phyloP scores from a whole-genome alignment of 352 stramenopile species.

The Phytophthora parvispora region DNA sequence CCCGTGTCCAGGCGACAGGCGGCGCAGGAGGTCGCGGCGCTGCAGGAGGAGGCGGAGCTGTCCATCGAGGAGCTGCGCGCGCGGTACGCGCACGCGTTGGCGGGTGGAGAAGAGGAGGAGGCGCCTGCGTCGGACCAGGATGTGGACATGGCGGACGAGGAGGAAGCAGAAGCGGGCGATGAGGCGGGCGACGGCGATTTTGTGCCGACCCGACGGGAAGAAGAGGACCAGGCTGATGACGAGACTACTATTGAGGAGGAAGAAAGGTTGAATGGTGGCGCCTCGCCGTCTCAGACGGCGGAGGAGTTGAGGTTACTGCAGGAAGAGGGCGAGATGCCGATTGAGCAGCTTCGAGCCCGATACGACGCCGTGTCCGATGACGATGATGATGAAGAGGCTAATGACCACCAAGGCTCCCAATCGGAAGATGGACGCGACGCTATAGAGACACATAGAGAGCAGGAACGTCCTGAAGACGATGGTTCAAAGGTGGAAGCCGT shows the following conservation, averaged over 20 bases:
- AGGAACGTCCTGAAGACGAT: slow-evolving; percentile 1
- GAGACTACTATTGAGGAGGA: slow-evolving; percentile 94
- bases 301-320: slow-evolving; percentile 93
- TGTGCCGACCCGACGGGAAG: slow-evolving; percentile 21
- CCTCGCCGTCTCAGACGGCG: slow-evolving; percentile 50
- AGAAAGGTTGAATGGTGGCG: slow-evolving; percentile 55
- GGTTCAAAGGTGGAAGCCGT: slow-evolving; percentile 5
- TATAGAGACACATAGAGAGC: slow-evolving; percentile 6
- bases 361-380: slow-evolving; percentile 42
- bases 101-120: slow-evolving; percentile 8
- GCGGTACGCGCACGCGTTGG: slow-evolving; percentile 48
- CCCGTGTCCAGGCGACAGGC: slow-evolving; percentile 40
- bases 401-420: background rate
- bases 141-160: slow-evolving; percentile 10
- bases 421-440: slow-evolving; percentile 7
- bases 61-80: slow-evolving; percentile 89
- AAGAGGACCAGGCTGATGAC: slow-evolving; percentile 77
- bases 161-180: slow-evolving; percentile 16
- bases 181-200: slow-evolving; percentile 35
- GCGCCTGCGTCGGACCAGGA: background rate
- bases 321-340: slow-evolving; percentile 93
- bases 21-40: slow-evolving; percentile 83
- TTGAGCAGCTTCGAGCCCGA: slow-evolving; percentile 84
- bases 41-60: slow-evolving; percentile 93
- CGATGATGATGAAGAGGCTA: slow-evolving; percentile 5